These are phyloP conservation scores for Avena sativa DNA, from an alignment of 176 grass and related monocot species.

Conservation along the genomic window DNA sequence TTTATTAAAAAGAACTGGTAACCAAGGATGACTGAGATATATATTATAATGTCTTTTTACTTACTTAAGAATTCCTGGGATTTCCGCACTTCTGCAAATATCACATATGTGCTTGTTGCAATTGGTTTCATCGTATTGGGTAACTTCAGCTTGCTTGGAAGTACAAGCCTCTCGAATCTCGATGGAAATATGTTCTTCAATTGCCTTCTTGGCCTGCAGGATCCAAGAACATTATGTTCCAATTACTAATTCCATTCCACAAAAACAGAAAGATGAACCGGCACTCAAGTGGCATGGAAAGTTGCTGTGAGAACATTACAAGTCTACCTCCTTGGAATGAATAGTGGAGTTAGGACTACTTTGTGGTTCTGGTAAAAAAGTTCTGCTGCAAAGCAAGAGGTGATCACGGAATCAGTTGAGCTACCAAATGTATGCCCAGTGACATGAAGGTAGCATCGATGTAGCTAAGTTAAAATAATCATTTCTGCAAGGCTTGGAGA, in stretches of 20 bases:
- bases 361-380: constrained; percentile 31
- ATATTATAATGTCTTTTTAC: constrained; percentile 43
- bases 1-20: not conserved
- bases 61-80: constrained; percentile 62
- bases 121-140: constrained; percentile 43
- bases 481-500: constrained; percentile 18
- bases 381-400: constrained; percentile 49
- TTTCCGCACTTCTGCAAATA: constrained; percentile 53
- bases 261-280: constrained; percentile 13
- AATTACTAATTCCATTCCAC: constrained; percentile 32
- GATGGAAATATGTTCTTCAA: constrained; percentile 30
- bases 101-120: constrained; percentile 43
- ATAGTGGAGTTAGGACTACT: constrained; percentile 20
- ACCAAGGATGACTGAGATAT: not conserved
- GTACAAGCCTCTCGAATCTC: constrained; percentile 45
- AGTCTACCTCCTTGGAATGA: constrained; percentile 37
- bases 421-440: constrained; percentile 24
- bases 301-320: not conserved
- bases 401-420: constrained; percentile 20
- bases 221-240: constrained; percentile 40
- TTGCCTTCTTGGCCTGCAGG: constrained; percentile 38
- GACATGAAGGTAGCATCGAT: constrained; percentile 28
- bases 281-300: not conserved
- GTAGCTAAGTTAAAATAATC: constrained; percentile 39
- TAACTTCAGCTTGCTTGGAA: constrained; percentile 33